Conservation (phyloP, 768 basidiomycete species). For the Lactarius hatsudake region DNA sequence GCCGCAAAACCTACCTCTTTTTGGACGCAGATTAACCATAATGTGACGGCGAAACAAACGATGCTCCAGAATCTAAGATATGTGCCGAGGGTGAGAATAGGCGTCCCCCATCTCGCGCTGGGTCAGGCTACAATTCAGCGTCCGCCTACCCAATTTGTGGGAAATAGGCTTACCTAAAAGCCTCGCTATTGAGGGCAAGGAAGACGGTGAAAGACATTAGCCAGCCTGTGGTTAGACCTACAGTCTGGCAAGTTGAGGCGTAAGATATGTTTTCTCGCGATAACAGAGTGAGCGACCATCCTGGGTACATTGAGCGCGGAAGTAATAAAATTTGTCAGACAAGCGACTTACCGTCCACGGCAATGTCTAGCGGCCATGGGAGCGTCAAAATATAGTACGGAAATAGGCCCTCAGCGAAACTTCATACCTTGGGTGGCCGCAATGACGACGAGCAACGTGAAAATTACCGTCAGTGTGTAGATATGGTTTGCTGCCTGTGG, state of each 20-base stretch:
- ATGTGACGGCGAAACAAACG: conserved; percentile 77
- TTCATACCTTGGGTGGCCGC: conserved; percentile 94
- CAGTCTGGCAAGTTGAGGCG: conserved; percentile 96
- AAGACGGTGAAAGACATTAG: conserved; percentile 97
- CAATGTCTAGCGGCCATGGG: conserved; percentile 71
- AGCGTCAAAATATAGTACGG: conserved; percentile 24
- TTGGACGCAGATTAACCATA: conserved; percentile 85
- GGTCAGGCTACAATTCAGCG: not conserved
- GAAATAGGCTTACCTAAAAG: conserved; percentile 60
- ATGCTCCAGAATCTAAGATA: conserved; percentile 87
- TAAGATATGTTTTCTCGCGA: conserved; percentile 94
- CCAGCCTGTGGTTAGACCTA: conserved; percentile 93
- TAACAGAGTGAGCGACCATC: conserved; percentile 79
- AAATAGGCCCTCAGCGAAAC: not conserved
- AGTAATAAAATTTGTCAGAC: conserved; percentile 35
- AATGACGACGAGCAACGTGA: conserved; percentile 87
- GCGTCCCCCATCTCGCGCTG: conserved; percentile 76
- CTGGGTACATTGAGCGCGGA: conserved; percentile 38
- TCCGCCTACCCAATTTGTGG: conserved; percentile 7
- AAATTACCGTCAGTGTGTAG: conserved; percentile 74
- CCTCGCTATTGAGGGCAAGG: conserved; percentile 92
- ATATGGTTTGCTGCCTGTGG: conserved; percentile 79
- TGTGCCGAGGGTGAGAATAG: conserved; percentile 63
- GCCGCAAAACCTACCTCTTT: conserved; percentile 65
- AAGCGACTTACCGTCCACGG: conserved; percentile 78